Percentiles rank a stretch among this genome's conserved stretches.
These are phyloP conservation scores for Lepiota brunneoincarnata DNA, from an alignment of 768 basidiomycete species.

Conservation along the genomic window DNA sequence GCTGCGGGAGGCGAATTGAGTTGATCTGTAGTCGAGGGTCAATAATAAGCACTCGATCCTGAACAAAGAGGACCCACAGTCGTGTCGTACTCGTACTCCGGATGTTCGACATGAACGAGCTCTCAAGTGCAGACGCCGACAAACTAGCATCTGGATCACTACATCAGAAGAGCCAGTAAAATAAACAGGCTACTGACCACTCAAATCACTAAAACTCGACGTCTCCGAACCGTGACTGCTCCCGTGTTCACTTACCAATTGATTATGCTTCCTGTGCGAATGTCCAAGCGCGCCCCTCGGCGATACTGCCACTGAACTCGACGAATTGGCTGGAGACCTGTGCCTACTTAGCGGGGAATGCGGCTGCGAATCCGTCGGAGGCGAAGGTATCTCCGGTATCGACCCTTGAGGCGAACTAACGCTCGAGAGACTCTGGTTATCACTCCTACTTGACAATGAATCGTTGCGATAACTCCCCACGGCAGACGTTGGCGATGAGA, in stretches of 20 bases:
- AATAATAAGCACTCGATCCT: not conserved
- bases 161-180: not conserved
- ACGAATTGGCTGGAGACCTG: constrained; percentile 52
- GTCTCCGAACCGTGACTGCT: constrained; percentile 72
- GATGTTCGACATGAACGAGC: constrained; percentile 75
- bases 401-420: constrained; percentile 74
- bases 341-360: constrained; percentile 53
- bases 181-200: constrained; percentile 48
- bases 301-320: constrained; percentile 59
- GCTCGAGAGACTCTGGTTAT: constrained; percentile 74
- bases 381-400: constrained; percentile 79
- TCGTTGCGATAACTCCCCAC: constrained; percentile 33
- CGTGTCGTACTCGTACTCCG: constrained; percentile 55
- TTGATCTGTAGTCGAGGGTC: constrained; percentile 1
- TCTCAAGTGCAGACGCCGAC: constrained; percentile 78
- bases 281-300: constrained; percentile 53
- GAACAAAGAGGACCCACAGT: constrained; percentile 48
- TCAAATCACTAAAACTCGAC: constrained; percentile 84
- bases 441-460: constrained; percentile 47
- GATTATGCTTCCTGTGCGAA: constrained; percentile 44
- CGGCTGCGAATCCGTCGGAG: constrained; percentile 53
- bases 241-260: constrained; percentile 50
- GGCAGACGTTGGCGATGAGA: constrained; percentile 31
- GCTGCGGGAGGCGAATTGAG: constrained; percentile 10
- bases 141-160: constrained; percentile 58